These are phyloP conservation scores for Arthrobotrys conoides DNA, from an alignment of 2,329 filamentous ascomycete species.

Conservation along the genomic window DNA sequence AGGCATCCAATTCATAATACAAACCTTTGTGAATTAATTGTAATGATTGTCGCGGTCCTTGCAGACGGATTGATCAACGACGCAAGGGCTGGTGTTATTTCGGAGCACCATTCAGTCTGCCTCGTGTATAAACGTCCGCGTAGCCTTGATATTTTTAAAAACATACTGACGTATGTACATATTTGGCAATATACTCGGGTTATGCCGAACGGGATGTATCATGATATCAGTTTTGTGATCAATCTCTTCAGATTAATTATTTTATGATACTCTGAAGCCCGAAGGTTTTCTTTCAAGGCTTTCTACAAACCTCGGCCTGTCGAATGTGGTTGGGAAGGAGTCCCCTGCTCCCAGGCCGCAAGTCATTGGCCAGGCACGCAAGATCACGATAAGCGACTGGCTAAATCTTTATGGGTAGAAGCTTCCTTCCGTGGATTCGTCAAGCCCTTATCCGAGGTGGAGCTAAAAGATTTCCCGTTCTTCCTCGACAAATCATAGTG, in stretches of 20 bases:
- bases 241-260: no score
- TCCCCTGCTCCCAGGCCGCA: conserved; percentile 13
- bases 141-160: conserved; percentile 17
- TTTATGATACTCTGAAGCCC: neutral
- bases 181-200: neutral
- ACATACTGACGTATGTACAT: neutral
- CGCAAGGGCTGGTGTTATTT: conserved; percentile 11
- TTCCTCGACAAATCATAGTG: neutral
- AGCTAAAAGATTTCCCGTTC: neutral
- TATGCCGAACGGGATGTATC: conserved; percentile 2
- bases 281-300: neutral
- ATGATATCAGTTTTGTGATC: conserved; percentile 1
- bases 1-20: conserved; percentile 17
- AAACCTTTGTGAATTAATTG: neutral
- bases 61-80: conserved; percentile 20
- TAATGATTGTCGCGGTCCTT: conserved; percentile 3
- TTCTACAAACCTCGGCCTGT: conserved; percentile 1
- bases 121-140: conserved; percentile 21
- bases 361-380: conserved; percentile 31
- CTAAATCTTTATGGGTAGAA: conserved; percentile 19
- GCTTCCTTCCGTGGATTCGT: conserved; percentile 5
- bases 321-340: conserved; percentile 25
- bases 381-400: conserved; percentile 56
- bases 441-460: conserved; percentile 1
- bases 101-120: neutral